A percentile compares a stretch with the other conserved stretches of the same genome.
Evolutionary conservation across 352 stramenopile species (phyloP).

Genomic region (Pythium insidiosum): DNA sequence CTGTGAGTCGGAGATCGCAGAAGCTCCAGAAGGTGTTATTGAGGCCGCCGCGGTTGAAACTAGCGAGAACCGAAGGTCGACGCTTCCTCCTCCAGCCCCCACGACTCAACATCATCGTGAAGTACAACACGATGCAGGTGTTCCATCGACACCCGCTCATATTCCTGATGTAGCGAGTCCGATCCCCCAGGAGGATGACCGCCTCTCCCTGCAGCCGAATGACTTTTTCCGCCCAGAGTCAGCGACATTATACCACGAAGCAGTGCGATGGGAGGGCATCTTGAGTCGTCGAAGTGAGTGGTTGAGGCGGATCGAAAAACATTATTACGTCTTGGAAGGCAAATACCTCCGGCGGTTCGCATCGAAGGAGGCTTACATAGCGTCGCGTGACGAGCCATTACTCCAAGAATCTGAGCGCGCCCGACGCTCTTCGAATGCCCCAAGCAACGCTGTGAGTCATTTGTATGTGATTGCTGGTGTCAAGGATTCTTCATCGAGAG

Average conservation of each 20-base stretch:
- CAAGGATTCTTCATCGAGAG: slow-evolving; percentile 73
- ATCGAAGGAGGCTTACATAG: slow-evolving; percentile 79
- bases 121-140: too few relatives aligned
- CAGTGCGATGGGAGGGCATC: slow-evolving; percentile 78
- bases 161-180: too few relatives aligned
- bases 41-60: too few relatives aligned
- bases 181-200: too few relatives aligned
- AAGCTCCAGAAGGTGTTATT: too few relatives aligned
- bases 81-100: too few relatives aligned
- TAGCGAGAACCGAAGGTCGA: too few relatives aligned
- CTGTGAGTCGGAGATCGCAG: too few relatives aligned
- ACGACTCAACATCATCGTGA: too few relatives aligned
- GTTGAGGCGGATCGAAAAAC: slow-evolving; percentile 71
- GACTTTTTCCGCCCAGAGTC: slow-evolving; percentile 22
- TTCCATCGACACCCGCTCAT: too few relatives aligned
- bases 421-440: slow-evolving; percentile 28
- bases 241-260: slow-evolving; percentile 68
- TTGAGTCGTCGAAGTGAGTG: slow-evolving; percentile 77
- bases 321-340: slow-evolving; percentile 82
- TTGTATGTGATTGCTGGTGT: slow-evolving; percentile 76
- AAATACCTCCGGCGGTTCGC: slow-evolving; percentile 80
- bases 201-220: slow-evolving; percentile 5
- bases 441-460: slow-evolving; percentile 45
- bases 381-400: slow-evolving; percentile 65
- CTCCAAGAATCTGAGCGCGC: slow-evolving; percentile 35